phyloP scores from a whole-genome alignment of 2,329 filamentous ascomycete species.

The Alternaria tenuissima region DNA sequence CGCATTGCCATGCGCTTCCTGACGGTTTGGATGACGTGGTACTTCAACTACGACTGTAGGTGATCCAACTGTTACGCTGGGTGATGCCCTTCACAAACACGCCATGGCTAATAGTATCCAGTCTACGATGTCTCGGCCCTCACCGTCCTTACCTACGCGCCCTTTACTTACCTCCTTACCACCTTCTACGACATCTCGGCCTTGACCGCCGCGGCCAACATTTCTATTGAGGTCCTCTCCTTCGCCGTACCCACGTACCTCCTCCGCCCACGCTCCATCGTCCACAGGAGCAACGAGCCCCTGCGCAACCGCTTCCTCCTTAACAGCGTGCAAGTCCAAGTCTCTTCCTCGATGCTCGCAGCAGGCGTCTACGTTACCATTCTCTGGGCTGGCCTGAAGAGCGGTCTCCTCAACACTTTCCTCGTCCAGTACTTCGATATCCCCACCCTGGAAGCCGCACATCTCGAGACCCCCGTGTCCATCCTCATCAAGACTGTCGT shows the following conservation, averaged over 20 bases:
- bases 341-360: constrained; percentile 73
- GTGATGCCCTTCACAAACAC: too few relatives aligned
- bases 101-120: constrained; percentile 17
- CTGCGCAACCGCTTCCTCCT: constrained; percentile 54
- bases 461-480: constrained; percentile 64
- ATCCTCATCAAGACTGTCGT: constrained; percentile 67
- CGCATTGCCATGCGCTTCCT: constrained; percentile 66
- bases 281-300: constrained; percentile 65
- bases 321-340: constrained; percentile 46
- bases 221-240: constrained; percentile 73
- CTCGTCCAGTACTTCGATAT: constrained; percentile 81
- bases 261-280: constrained; percentile 71
- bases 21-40: constrained; percentile 78
- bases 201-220: constrained; percentile 66
- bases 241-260: constrained; percentile 78
- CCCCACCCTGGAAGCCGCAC: constrained; percentile 71
- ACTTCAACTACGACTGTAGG: constrained; percentile 65
- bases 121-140: constrained; percentile 55
- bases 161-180: constrained; percentile 76
- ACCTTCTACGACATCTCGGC: constrained; percentile 78
- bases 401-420: constrained; percentile 70
- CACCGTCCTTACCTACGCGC: constrained; percentile 73
- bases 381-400: constrained; percentile 73
- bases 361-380: constrained; percentile 77
- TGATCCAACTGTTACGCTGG: too few relatives aligned